Percentiles rank a stretch among this genome's conserved stretches.
phyloP scores from a whole-genome alignment of 176 grass and related monocot genomes.

The Secale cereale region DNA sequence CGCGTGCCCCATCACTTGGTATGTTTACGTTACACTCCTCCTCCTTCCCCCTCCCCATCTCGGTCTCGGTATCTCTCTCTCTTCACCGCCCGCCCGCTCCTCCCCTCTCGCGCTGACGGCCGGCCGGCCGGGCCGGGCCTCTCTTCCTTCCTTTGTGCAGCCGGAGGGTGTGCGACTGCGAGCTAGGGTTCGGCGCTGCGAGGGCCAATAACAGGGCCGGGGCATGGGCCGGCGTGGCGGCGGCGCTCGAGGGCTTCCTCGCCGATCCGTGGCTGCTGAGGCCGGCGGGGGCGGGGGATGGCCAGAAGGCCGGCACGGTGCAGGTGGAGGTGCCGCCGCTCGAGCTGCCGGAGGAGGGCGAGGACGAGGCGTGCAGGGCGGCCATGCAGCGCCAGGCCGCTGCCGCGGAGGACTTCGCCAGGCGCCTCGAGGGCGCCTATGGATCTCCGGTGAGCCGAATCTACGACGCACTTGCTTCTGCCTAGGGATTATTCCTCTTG shows the following conservation, averaged over 20 bases:
- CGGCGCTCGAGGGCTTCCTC: constrained; percentile 56
- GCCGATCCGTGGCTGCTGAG: constrained; percentile 66
- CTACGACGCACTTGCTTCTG: background rate
- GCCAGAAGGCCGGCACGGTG: constrained; percentile 14
- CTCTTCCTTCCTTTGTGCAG: constrained; percentile 21
- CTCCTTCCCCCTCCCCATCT: background rate
- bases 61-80: background rate
- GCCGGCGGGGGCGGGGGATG: background rate
- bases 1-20: constrained; percentile 89
- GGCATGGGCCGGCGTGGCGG: constrained; percentile 33
- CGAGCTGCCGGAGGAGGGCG: constrained; percentile 38
- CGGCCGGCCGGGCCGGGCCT: background rate
- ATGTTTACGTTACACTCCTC: background rate
- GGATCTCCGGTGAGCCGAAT: constrained; percentile 48
- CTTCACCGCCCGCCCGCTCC: background rate
- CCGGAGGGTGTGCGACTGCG: constrained; percentile 77
- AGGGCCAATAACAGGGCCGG: background rate
- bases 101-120: background rate
- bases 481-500: background rate
- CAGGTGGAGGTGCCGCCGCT: constrained; percentile 71
- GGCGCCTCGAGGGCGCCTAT: constrained; percentile 40
- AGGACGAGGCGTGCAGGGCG: constrained; percentile 42
- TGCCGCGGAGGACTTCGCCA: constrained; percentile 57
- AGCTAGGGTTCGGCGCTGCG: constrained; percentile 57
- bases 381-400: constrained; percentile 61